A percentile compares a stretch with the other conserved stretches of the same genome.
Evolutionary conservation across 1,139 yeast genomes (phyloP).

Genomic region (Yamadazyma membranifaciens): DNA sequence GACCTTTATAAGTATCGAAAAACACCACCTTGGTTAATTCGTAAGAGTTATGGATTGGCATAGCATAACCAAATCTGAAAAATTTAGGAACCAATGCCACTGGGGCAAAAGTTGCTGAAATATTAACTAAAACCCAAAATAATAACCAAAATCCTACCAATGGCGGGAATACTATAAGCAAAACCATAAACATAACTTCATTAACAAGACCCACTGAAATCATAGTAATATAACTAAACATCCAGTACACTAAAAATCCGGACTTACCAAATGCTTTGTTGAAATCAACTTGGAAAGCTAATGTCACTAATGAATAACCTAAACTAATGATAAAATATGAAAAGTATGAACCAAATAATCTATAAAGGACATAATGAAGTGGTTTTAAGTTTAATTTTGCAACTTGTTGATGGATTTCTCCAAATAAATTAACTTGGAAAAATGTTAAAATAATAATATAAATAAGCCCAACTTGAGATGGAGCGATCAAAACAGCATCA

Average conservation of each 20-base stretch:
- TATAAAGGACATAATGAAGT: conserved; percentile 29
- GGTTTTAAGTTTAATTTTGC: conserved; percentile 30
- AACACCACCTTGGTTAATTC: conserved; percentile 38
- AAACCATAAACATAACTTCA: conserved; percentile 37
- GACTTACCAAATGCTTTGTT: conserved; percentile 36
- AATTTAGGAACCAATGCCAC: conserved; percentile 33
- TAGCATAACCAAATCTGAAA: conserved; percentile 37
- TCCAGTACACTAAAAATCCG: conserved; percentile 47
- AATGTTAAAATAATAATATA: conserved; percentile 68
- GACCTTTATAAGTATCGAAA: conserved; percentile 35
- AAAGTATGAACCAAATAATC: conserved; percentile 27
- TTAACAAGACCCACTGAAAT: conserved; percentile 42
- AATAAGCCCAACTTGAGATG: conserved; percentile 73
- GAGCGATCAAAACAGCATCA: conserved; percentile 55
- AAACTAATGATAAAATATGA: conserved; percentile 38
- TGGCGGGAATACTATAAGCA: conserved; percentile 34
- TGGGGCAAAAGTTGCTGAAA: conserved; percentile 39
- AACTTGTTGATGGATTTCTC: conserved; percentile 50
- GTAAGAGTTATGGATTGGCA: conserved; percentile 39
- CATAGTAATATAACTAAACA: conserved; percentile 42
- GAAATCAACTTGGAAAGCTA: conserved; percentile 45
- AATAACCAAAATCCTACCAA: conserved; percentile 43
- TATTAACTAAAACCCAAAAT: conserved; percentile 40
- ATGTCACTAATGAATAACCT: conserved; percentile 37
- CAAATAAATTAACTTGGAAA: conserved; percentile 57